Percentiles rank a stretch among this genome's conserved stretches.
These are phyloP conservation scores for Zarea fungicola DNA, from an alignment of 2,329 filamentous ascomycete genomes.

Conservation along the genomic window DNA sequence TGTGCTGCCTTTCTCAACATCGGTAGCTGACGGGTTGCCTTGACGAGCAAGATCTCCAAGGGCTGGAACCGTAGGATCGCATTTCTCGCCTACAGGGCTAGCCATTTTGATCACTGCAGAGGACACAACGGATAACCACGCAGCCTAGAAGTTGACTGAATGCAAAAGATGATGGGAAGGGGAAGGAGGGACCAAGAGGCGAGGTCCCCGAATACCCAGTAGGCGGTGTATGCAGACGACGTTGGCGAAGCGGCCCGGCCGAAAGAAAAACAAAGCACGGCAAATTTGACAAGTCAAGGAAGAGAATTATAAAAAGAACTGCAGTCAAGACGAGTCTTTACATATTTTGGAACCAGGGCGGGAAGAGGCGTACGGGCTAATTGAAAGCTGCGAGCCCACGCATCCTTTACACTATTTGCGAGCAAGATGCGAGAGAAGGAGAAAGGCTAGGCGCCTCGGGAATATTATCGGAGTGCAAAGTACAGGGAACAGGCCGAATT, in stretches of 20 bases:
- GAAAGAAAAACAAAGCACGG: no score
- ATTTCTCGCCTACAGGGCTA: background rate
- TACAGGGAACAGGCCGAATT: background rate
- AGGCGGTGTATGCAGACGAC: no score
- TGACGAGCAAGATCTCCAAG: background rate
- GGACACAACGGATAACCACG: background rate
- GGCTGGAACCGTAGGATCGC: background rate
- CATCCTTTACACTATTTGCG: background rate
- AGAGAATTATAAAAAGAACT: no score
- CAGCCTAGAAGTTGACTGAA: background rate
- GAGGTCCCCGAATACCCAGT: no score
- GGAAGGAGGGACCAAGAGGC: no score
- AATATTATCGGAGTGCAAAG: conserved; percentile 6
- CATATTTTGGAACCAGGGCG: background rate
- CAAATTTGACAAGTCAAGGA: no score
- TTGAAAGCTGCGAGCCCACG: background rate
- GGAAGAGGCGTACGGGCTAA: background rate
- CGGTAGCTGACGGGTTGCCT: background rate
- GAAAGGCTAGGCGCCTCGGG: background rate
- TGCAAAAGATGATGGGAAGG: background rate
- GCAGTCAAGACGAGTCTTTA: background rate
- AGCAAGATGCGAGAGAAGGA: background rate
- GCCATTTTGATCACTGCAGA: background rate
- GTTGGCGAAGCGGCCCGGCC: no score
- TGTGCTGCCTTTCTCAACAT: conserved; percentile 2